A percentile compares a stretch with the other conserved stretches of the same genome.
Evolutionary conservation across 2,329 filamentous ascomycete species (phyloP).

Genomic region (Magnaporthiopsis rhizophila): DNA sequence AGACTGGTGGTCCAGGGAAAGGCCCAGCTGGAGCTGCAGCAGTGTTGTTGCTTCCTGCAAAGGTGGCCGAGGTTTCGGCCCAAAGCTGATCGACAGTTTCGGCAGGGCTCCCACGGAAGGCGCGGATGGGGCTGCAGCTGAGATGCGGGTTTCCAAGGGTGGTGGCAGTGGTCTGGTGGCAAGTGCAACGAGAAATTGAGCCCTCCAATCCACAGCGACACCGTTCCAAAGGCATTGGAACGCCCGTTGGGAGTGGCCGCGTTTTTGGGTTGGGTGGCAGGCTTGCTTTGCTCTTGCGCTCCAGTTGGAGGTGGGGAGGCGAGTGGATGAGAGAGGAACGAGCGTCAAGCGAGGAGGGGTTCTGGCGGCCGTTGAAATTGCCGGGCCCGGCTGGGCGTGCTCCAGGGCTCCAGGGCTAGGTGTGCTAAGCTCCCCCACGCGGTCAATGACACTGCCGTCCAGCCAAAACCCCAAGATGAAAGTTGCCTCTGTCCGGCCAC

Average conservation of each 20-base stretch:
- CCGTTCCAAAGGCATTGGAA: too few species aligned
- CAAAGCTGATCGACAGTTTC: constrained; percentile 31
- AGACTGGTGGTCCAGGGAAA: not conserved
- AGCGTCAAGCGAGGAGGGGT: not conserved
- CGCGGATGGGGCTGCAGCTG: not conserved
- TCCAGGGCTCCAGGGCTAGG: not conserved
- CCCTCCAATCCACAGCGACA: not conserved
- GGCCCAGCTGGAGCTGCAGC: not conserved
- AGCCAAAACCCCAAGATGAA: not conserved
- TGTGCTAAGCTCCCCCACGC: not conserved
- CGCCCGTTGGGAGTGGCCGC: too few species aligned
- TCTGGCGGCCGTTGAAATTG: constrained; percentile 2
- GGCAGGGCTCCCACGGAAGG: constrained; percentile 16
- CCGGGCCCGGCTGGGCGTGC: constrained; percentile 1
- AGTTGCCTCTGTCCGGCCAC: not conserved
- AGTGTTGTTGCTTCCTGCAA: constrained; percentile 3
- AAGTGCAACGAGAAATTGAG: not conserved
- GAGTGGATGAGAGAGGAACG: not conserved
- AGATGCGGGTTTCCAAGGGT: not conserved
- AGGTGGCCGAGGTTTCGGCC: constrained; percentile 23
- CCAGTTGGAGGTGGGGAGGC: not conserved
- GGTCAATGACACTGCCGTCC: not conserved
- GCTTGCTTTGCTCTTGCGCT: not conserved
- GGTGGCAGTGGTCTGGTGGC: not conserved
- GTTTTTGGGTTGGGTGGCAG: too few species aligned